Percentiles rank a stretch among this genome's conserved stretches.
Evolutionary conservation across 139 green algal genomes (phyloP).

Genomic region (Chlorella sp.): DNA sequence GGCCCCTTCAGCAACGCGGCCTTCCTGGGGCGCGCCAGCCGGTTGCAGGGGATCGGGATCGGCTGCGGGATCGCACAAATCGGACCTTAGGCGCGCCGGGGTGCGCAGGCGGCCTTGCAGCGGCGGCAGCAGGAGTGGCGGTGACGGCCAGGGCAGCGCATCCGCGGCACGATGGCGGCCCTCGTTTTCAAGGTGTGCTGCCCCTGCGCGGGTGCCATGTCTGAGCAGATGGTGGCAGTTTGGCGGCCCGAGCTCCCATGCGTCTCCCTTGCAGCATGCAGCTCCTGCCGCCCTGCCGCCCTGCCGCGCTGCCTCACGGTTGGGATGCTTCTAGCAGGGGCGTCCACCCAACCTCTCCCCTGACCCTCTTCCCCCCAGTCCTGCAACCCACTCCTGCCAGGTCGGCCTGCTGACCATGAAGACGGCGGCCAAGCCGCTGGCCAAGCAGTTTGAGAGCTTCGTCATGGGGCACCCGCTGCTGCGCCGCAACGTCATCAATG

Average conservation of each 20-base stretch:
- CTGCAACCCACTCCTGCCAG: neutral
- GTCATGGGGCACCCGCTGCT: constrained; percentile 69
- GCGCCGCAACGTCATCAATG: constrained; percentile 56
- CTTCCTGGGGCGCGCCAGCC: too few relatives aligned
- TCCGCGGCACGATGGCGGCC: constrained; percentile 33
- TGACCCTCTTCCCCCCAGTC: neutral
- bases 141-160: neutral
- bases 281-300: too few relatives aligned
- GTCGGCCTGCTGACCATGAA: constrained; percentile 55
- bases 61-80: too few relatives aligned
- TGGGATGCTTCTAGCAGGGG: neutral
- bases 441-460: constrained; percentile 67
- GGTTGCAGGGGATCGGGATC: too few relatives aligned
- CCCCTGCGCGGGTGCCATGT: neutral
- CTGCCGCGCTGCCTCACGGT: neutral
- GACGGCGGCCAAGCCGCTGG: constrained; percentile 72
- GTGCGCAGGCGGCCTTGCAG: neutral
- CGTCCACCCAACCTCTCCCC: neutral
- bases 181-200: constrained; percentile 59
- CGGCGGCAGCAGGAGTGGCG: neutral
- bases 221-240: neutral
- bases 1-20: too few relatives aligned
- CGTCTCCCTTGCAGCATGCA: neutral
- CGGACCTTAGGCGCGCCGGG: neutral
- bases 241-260: neutral